Base-by-base conservation (phyloP, 2,329 filamentous ascomycete genomes). In the Cercospora sp. region DNA sequence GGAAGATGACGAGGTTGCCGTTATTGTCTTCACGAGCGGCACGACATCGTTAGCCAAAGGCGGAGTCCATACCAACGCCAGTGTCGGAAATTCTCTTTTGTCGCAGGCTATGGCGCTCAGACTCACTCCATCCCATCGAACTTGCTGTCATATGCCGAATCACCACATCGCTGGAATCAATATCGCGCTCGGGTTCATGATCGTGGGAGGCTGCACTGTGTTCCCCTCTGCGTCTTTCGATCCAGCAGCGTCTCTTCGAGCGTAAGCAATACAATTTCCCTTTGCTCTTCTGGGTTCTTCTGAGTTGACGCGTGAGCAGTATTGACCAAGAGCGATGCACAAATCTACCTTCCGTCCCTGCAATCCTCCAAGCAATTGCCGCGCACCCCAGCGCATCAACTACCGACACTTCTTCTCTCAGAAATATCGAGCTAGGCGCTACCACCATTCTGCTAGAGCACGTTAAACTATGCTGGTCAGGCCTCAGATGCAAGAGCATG, bases 21-120 rank as follows among this genome's bases (percentile, higher is more conserved):
- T 59, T 5, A 66, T 63, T 42, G 42, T 59, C 16, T 64, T 61
- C 23, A 69, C 65, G 4, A 67, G 65, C 26, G 68, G 68, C 26
- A 69, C 68, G 16, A 69, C 68, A 13, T 65, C 65, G 10, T 2
- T 69, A 10, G 62, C 68, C 20, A 69, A 69, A 39, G 68, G 65
- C 10, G 66, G 60, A 7, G 36, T 65, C 23, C 67, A 67, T 39
- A 69, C 64, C n/a, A 30, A 63, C 18, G 18, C 33, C 5, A 64
- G 51, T 39, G 60, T 30, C 16, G 60, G 39, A 18, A 8, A 26
- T 13, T 30, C 26, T 30, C 28, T 63, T 0, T 1, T 63, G 26
- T 53, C 60, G 3, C 60, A 63, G 10, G 60, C 42, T 8, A 16
- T 16, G 23, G 42, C 42, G 5, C n/a, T 63, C 3, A 53, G 53